Base-by-base conservation (phyloP, 106 monocot genomes). In the Acorus gramineus region DNA sequence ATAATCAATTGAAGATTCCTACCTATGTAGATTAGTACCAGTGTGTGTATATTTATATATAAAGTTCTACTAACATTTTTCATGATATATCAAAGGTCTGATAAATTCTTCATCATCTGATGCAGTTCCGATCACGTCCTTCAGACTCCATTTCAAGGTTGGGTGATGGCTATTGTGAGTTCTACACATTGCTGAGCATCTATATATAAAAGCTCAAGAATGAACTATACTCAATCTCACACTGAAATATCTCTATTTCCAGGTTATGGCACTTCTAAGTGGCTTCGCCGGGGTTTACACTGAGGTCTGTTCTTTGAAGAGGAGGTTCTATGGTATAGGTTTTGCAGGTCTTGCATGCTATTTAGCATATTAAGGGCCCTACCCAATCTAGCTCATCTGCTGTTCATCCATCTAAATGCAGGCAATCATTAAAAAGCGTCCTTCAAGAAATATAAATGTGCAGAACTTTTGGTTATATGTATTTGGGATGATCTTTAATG, bases 261-360 rank as follows among this genome's bases (percentile, higher is more conserved):
- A 94, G 94, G 70, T 94, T 49, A 94, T 94, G 94, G 94, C 94
- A 67, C 86, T 94, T 53, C 72, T 94, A 64, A 94, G 94, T 82
- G 94, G 94, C 52, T 84, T 94, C 78, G 94, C 94, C 52, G 94
- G 94, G 49, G 94, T 94, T 59, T 94, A 94, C 65, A 94, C 94
- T 55, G 94, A 94, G 84, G 94, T 94, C 70, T 14, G 55, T 49
- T 59, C 61, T 42, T 5, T 11, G 44, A 47, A 11, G 7, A 42
- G 11, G 28, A 42, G 4, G 47, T 47, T 47, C 9, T 63, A 28
- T 28, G 28, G 28, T 28, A 28, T 28, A 28, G 28, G 28, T 28
- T 28, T 28, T 28, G 28, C 28, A 28, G 28, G 28, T 28, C 28
- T 28, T 28, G 28, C 28, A 28, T 28, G 28, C 28, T 28, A 28